Base-by-base conservation (phyloP, 768 basidiomycete genomes). In the Infundibulicybe gibba region DNA sequence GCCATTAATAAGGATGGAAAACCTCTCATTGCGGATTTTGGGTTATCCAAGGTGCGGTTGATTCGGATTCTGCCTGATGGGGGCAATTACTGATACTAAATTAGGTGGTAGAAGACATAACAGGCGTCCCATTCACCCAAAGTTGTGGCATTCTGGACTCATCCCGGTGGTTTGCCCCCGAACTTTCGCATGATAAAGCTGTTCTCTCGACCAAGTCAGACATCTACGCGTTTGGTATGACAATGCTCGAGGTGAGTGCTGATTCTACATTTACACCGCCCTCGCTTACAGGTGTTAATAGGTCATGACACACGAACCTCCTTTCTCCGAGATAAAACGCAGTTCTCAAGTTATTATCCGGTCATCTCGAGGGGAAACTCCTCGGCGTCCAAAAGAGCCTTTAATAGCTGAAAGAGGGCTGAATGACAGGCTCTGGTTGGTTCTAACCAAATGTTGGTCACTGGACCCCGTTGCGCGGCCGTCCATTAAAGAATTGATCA, bases 151-250 rank as follows among this genome's bases (percentile, higher is more conserved):
- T 72, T 35, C 63, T 69, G 6, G 71, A 76, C 40, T 71, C 72
- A 1, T 75, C 71, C 47, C 61, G 71, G 35, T 80, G 79, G 75
- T 70, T 80, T 47, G 78, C 80, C 17, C 80, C 80, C 3, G 80
- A 82, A 54, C 62, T 80, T 8, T 79, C 73, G 51, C 60, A 68
- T 43, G 76, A 75, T 12, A 68, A 72, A 52, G 78, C 75, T 5
- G 66, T 68, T 5, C 61, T 82, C 19, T 76, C 75, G 0, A 62
- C 64, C 5, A 61, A 62, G 25, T 72, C 77, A 12, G 80, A 82
- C 54, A 68, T 82, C 12, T 82, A 80, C 49, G 71, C 80, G 9
- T 73, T 70, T 25, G 77, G 64, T 6, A 82, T 82, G 80, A 80
- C 80, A 1, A 65, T 79, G 32, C 62, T 82, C 13, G 80, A 82